Conservation (phyloP, 192 early-diverging fungal genomes). For the Chytriomyces confervae region DNA sequence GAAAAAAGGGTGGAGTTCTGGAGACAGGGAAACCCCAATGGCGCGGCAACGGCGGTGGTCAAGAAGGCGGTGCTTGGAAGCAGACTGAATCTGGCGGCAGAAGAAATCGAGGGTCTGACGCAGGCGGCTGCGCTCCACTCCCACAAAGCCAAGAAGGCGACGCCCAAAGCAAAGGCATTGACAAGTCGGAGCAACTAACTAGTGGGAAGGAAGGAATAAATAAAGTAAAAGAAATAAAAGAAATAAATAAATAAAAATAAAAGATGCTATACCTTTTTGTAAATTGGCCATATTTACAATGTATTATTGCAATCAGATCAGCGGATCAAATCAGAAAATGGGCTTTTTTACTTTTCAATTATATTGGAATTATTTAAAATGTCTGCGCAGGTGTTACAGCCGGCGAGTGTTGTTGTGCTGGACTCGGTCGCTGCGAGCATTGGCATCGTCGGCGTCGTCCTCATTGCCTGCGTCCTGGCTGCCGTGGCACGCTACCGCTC, state of each 20-base stretch:
- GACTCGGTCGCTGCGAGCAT: neutral
- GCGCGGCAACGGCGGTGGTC: slow-evolving; percentile 17
- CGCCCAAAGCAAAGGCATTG: too few relatives aligned
- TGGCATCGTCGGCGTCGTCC: neutral
- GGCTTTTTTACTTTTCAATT: too few relatives aligned
- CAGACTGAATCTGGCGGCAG: slow-evolving; percentile 16
- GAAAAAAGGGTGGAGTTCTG: slow-evolving; percentile 51
- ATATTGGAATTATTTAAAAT: neutral
- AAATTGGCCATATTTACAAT: neutral
- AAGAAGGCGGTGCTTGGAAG: slow-evolving; percentile 17
- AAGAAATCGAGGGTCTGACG: slow-evolving; percentile 10
- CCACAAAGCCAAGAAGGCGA: neutral
- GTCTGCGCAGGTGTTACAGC: neutral
- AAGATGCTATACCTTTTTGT: too few relatives aligned
- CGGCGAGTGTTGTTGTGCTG: neutral
- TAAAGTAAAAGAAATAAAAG: too few relatives aligned
- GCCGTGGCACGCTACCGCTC: neutral
- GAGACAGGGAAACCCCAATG: slow-evolving; percentile 47
- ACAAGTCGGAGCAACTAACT: too few relatives aligned
- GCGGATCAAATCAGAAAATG: neutral
- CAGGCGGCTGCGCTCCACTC: neutral
- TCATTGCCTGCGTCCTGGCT: neutral
- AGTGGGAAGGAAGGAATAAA: neutral
- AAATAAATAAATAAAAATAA: too few relatives aligned
- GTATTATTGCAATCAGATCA: neutral